Conservation (phyloP, 2,329 filamentous ascomycete genomes). For the Calycina herbarum region DNA sequence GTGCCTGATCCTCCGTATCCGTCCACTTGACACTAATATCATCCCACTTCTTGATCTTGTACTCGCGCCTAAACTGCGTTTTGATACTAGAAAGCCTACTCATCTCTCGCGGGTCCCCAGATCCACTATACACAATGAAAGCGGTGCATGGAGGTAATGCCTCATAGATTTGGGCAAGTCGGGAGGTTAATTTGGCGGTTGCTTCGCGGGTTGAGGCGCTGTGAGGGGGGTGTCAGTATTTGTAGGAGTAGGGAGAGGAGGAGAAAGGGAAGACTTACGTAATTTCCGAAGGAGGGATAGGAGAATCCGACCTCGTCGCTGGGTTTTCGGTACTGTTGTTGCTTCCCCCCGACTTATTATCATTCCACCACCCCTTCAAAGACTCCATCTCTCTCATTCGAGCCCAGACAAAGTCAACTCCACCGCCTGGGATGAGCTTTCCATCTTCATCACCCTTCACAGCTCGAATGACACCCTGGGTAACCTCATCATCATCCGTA, state of each 20-base stretch:
- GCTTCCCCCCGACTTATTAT: conserved; percentile 42
- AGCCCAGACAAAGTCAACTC: conserved; percentile 67
- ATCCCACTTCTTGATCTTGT: conserved; percentile 67
- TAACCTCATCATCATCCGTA: conserved; percentile 58
- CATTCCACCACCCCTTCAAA: conserved; percentile 67
- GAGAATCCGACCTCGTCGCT: conserved; percentile 9
- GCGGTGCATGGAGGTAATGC: conserved; percentile 64
- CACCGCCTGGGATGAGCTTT: conserved; percentile 56
- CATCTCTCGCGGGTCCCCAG: conserved; percentile 68
- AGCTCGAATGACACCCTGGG: conserved; percentile 55
- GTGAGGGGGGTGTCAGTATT: conserved; percentile 7
- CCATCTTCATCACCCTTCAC: conserved; percentile 59
- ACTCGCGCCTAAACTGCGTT: conserved; percentile 61
- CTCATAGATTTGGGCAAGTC: conserved; percentile 56
- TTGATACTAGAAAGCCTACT: conserved; percentile 60
- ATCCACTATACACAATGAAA: conserved; percentile 65
- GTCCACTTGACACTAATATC: conserved; percentile 67
- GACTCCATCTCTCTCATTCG: conserved; percentile 66
- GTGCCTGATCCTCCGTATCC: conserved; percentile 62
- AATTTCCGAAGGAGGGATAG: conserved; percentile 7
- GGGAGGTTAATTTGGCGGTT: conserved; percentile 38
- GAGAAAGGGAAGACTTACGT: neutral
- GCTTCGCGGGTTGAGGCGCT: conserved; percentile 24
- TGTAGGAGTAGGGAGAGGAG: neutral
- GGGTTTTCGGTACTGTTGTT: conserved; percentile 1